A percentile compares a stretch with the other conserved stretches of the same genome.
These are phyloP conservation scores for Zygnema cylindricum DNA, from an alignment of 139 green algal genomes.

Conservation along the genomic window DNA sequence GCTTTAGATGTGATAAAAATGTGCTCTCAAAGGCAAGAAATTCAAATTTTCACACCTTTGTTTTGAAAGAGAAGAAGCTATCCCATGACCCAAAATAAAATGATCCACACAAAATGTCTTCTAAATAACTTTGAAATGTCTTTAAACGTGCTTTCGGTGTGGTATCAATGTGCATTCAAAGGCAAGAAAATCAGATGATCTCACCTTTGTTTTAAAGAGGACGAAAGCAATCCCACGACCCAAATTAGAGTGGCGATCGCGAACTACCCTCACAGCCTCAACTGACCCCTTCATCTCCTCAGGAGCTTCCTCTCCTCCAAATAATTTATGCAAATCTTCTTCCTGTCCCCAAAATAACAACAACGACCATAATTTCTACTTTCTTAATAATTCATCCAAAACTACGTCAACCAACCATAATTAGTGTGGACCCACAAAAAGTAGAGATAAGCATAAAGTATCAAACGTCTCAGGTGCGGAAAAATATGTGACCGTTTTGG, in stretches of 20 bases:
- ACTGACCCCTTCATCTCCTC: constrained; percentile 53
- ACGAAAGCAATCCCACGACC: constrained; percentile 67
- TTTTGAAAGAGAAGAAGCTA: neutral
- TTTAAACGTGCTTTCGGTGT: too few species aligned
- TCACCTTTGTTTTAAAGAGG: constrained; percentile 62
- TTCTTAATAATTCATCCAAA: too few species aligned
- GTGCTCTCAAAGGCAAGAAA: neutral
- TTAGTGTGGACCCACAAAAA: too few species aligned
- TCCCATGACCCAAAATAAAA: neutral
- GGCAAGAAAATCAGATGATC: neutral
- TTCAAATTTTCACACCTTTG: neutral
- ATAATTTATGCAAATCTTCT: constrained; percentile 72
- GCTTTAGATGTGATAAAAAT: too few species aligned
- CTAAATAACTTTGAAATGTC: neutral
- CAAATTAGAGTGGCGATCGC: constrained; percentile 67
- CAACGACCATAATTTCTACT: too few species aligned
- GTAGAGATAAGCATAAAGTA: too few species aligned
- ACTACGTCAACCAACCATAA: too few species aligned
- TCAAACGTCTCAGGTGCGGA: too few species aligned
- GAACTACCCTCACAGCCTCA: constrained; percentile 84
- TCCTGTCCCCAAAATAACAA: too few species aligned
- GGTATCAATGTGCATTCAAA: neutral
- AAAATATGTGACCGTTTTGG: too few species aligned
- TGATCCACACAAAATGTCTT: neutral
- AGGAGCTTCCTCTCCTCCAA: constrained; percentile 43